Conservation (phyloP, 2,329 filamentous ascomycete species). For the Pseudogymnoascus sp. region DNA sequence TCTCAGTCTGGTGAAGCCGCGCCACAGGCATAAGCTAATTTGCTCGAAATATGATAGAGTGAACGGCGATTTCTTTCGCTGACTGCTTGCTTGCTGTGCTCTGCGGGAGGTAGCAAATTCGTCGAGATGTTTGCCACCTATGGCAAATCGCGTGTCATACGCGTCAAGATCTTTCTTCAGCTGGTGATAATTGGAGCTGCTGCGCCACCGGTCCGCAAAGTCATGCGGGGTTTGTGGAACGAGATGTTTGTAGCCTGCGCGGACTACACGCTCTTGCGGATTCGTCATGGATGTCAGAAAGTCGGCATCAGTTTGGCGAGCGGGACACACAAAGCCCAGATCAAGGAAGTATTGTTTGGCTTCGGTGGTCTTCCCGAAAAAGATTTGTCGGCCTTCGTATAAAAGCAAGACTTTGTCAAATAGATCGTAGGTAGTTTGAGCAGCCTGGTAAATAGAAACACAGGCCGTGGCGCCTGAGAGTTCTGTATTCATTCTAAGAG, state of each 20-base stretch:
- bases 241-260: slow-evolving; percentile 49
- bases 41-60: slow-evolving; percentile 54
- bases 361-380: slow-evolving; percentile 53
- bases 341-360: slow-evolving; percentile 60
- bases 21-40: slow-evolving; percentile 24
- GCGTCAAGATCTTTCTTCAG: slow-evolving; percentile 41
- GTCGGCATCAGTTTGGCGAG: slow-evolving; percentile 59
- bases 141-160: slow-evolving; percentile 46
- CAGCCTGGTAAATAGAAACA: slow-evolving; percentile 66
- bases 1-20: slow-evolving; percentile 65
- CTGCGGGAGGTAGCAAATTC: slow-evolving; percentile 40
- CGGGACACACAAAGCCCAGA: slow-evolving; percentile 60
- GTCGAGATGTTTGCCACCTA: slow-evolving; percentile 49
- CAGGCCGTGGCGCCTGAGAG: slow-evolving; percentile 52
- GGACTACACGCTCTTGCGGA: slow-evolving; percentile 47
- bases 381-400: slow-evolving; percentile 72
- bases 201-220: slow-evolving; percentile 43
- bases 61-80: slow-evolving; percentile 55
- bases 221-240: slow-evolving; percentile 63
- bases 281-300: slow-evolving; percentile 64
- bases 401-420: slow-evolving; percentile 71
- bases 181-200: slow-evolving; percentile 37
- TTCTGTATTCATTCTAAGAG: slow-evolving; percentile 56
- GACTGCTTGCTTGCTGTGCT: slow-evolving; percentile 36
- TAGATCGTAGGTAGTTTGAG: slow-evolving; percentile 58